These are phyloP conservation scores for Geotrichum reessii DNA, from an alignment of 1,139 yeast genomes.

Conservation along the genomic window DNA sequence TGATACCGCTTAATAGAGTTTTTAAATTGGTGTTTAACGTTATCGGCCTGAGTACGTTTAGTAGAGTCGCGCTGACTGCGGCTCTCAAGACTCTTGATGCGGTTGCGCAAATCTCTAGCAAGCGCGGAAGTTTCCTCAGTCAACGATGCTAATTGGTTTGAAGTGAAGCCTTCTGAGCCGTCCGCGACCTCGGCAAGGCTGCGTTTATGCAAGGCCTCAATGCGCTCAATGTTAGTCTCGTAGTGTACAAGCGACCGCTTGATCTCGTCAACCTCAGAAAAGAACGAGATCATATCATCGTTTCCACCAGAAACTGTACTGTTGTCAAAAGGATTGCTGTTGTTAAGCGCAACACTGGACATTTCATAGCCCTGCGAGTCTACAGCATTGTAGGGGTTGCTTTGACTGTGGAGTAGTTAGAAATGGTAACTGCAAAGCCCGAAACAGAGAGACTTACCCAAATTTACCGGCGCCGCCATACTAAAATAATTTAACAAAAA, in stretches of 20 bases:
- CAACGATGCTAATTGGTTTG: slow-evolving; percentile 70
- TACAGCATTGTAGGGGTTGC: slow-evolving; percentile 3
- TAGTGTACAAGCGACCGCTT: slow-evolving; percentile 77
- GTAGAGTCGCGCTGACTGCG: slow-evolving; percentile 65
- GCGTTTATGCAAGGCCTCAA: slow-evolving; percentile 75
- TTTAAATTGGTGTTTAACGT: slow-evolving; percentile 78
- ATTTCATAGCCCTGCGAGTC: slow-evolving; percentile 10
- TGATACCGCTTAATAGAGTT: slow-evolving; percentile 82
- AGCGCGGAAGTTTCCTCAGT: slow-evolving; percentile 73
- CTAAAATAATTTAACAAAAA: not conserved
- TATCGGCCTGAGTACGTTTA: slow-evolving; percentile 86
- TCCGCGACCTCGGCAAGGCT: slow-evolving; percentile 73
- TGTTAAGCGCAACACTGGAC: slow-evolving; percentile 1
- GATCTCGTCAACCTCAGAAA: slow-evolving; percentile 76
- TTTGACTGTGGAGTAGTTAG: not conserved
- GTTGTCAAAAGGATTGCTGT: slow-evolving; percentile 2
- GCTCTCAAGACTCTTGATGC: slow-evolving; percentile 73
- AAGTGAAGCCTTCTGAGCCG: slow-evolving; percentile 66
- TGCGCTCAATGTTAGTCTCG: slow-evolving; percentile 66
- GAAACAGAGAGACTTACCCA: not conserved
- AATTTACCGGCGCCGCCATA: not conserved
- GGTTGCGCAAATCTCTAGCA: slow-evolving; percentile 65
- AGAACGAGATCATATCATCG: slow-evolving; percentile 63
- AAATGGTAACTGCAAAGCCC: not conserved
- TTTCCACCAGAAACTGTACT: not conserved